A percentile compares a stretch with the other conserved stretches of the same genome.
Evolutionary conservation across 2,329 filamentous ascomycete genomes (phyloP).

Genomic region (Verticillium alfalfae): DNA sequence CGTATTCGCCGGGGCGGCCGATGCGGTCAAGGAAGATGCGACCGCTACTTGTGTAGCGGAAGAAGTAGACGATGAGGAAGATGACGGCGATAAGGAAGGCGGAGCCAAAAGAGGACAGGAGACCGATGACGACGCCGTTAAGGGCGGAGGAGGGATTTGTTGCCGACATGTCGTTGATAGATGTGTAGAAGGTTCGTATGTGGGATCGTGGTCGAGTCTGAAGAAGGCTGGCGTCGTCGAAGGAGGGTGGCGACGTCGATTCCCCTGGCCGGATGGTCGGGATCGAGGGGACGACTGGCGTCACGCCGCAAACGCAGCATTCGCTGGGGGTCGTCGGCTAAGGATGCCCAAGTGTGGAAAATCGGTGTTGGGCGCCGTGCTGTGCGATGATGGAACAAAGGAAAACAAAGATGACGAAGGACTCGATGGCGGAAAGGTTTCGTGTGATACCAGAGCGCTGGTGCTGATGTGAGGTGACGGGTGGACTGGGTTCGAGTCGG

Average conservation of each 20-base stretch:
- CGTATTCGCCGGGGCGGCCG: conserved; percentile 89
- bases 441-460: not conserved
- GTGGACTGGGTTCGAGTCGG: not conserved
- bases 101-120: conserved; percentile 90
- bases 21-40: conserved; percentile 91
- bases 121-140: conserved; percentile 85
- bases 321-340: conserved; percentile 1
- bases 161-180: conserved; percentile 5
- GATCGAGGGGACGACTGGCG: conserved; percentile 12
- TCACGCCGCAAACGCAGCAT: conserved; percentile 13
- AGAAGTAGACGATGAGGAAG: conserved; percentile 83
- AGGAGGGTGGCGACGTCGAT: not conserved
- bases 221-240: not conserved
- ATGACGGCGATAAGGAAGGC: conserved; percentile 78
- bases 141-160: conserved; percentile 39
- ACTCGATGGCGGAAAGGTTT: not conserved
- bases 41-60: conserved; percentile 81
- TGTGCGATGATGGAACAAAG: not conserved
- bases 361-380: not conserved
- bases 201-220: not conserved
- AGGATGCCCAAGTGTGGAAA: not conserved
- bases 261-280: conserved; percentile 4
- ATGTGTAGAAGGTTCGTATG: not conserved
- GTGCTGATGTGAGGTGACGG: not conserved
- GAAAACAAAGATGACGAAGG: not conserved